Percentiles rank a stretch among this genome's conserved stretches.
Conservation (phyloP, 2,329 filamentous ascomycete species). For the Atkinsonella hypoxylon region DNA sequence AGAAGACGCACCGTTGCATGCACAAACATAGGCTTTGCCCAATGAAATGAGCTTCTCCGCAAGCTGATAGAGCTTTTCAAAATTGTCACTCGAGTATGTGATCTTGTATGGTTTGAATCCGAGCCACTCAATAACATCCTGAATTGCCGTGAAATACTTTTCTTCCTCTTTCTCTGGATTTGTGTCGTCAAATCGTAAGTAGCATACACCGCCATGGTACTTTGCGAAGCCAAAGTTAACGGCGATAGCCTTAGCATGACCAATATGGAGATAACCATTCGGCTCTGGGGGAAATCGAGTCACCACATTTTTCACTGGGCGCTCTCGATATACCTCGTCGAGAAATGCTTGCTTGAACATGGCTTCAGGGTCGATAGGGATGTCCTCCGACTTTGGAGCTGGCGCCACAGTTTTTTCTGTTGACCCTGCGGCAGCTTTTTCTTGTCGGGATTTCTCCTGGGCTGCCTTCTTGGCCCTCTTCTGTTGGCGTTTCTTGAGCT, state of each 20-base stretch:
- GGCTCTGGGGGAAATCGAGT: constrained; percentile 78
- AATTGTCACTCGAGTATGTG: constrained; percentile 81
- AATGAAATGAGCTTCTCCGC: constrained; percentile 68
- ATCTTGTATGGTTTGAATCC: constrained; percentile 40
- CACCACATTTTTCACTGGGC: constrained; percentile 47
- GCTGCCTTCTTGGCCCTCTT: constrained; percentile 46
- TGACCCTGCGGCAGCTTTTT: constrained; percentile 60
- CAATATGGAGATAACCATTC: constrained; percentile 88
- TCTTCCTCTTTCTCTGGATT: constrained; percentile 92
- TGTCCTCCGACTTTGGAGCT: constrained; percentile 23
- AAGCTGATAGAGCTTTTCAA: constrained; percentile 69
- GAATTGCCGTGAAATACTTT: constrained; percentile 77
- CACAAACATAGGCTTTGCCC: constrained; percentile 67
- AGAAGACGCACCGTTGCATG: constrained; percentile 56
- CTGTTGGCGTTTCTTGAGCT: constrained; percentile 46
- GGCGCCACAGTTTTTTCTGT: constrained; percentile 24
- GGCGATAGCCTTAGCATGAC: constrained; percentile 89
- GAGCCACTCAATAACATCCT: constrained; percentile 79
- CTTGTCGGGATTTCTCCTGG: constrained; percentile 62
- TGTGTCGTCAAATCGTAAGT: constrained; percentile 70
- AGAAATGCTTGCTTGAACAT: constrained; percentile 79
- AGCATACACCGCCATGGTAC: constrained; percentile 54
- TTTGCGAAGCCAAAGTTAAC: constrained; percentile 93
- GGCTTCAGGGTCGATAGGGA: constrained; percentile 38
- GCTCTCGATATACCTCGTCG: constrained; percentile 57